Evolutionary conservation across 2,329 filamentous ascomycete genomes (phyloP), one percentile per base, ranked within the genome.

Genomic region (Hymenoscyphus occultus): DNA sequence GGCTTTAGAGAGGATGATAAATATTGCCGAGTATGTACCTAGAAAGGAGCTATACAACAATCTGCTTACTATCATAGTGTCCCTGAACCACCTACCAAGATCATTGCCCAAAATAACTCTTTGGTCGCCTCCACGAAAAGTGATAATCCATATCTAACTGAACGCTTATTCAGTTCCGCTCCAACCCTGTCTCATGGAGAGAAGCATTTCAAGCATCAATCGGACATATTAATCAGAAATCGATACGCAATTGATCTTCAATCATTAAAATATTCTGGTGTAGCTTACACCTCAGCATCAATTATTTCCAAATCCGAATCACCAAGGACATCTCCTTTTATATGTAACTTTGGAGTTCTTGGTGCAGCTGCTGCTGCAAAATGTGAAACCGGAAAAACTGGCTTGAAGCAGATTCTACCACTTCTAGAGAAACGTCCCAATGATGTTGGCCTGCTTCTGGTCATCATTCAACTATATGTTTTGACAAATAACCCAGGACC

Each of bases 381-480:
- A 58, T 84, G 86, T 42, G 78, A 82, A 69, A 82, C 83, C 10
- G 89, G 87, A 56, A 90, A 89, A 71, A 83, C 86, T 57, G 87
- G 89, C 5, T 78, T 96, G 40, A 91, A 89, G 74, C 81, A 85
- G 42, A 85, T 96, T 32, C 78, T 91, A 3, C 84, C 86, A 0
- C 77, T 93, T 13, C 80, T 94, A 6, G 88, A 92, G 71, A 89
- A 87, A 73, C 83, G 91, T 39, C 91, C 93, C 0, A 86, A 86
- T 66, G 92, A 97, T 74, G 81, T 97, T 28, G 94, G 93, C 1
- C 82, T 97, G 2, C 79, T 91, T 31, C 81, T 97, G 48, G 93
- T 91, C 10, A 84, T 92, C 64, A 83, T 94, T 10, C 93, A 97
- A 76, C 84, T 97, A 56, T 93, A 96, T 74, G 81, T 95, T 16